These are phyloP conservation scores for Plasmodium knowlesi DNA, from an alignment of 169 alveolate genomes.

Conservation along the genomic window DNA sequence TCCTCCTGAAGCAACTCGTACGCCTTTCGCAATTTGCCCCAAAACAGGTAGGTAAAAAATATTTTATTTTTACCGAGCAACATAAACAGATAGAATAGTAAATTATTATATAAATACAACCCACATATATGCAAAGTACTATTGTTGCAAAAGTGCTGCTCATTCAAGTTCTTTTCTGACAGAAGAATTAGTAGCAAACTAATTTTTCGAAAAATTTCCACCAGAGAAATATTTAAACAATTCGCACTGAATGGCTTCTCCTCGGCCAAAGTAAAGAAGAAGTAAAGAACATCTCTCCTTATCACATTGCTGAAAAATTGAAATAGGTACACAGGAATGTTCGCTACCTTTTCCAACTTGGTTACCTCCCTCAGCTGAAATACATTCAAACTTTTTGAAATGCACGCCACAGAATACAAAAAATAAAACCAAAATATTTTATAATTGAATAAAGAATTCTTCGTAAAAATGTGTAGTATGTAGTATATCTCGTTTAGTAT, in stretches of 20 bases:
- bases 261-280: constrained; percentile 37
- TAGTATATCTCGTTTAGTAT: constrained; percentile 49
- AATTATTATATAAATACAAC: constrained; percentile 40
- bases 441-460: constrained; percentile 64
- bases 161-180: constrained; percentile 44
- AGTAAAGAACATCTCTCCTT: constrained; percentile 33
- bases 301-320: constrained; percentile 62
- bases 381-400: constrained; percentile 9
- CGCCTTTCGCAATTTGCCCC: constrained; percentile 13
- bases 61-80: constrained; percentile 25
- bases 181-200: constrained; percentile 19
- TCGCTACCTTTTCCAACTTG: constrained; percentile 16
- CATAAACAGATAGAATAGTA: constrained; percentile 13
- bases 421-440: constrained; percentile 70
- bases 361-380: constrained; percentile 24
- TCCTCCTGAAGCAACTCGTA: constrained; percentile 54
- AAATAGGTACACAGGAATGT: constrained; percentile 36
- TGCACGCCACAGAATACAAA: constrained; percentile 5
- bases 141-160: constrained; percentile 41
- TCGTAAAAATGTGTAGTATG: constrained; percentile 53
- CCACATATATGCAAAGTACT: constrained; percentile 39
- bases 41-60: constrained; percentile 26
- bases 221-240: constrained; percentile 12
- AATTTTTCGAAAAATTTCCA: constrained; percentile 57
- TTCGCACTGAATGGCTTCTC: constrained; percentile 8